A percentile compares a stretch with the other conserved stretches of the same genome.
These are phyloP conservation scores for Citrullus mucosospermus DNA, from an alignment of 306 rosid species.

Conservation along the genomic window DNA sequence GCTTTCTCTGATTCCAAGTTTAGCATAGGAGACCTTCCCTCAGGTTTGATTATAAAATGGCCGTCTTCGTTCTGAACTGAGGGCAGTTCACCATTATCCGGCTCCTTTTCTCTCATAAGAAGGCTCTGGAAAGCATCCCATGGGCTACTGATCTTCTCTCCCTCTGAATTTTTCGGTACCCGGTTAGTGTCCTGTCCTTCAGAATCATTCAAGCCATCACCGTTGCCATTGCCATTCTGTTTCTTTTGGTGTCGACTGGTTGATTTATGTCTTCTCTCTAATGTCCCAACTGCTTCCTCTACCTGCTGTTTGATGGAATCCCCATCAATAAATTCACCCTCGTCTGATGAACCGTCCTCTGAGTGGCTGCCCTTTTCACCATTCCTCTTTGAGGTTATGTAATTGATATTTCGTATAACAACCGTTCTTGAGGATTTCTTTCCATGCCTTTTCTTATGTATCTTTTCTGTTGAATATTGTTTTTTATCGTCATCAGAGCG, in stretches of 20 bases:
- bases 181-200: conserved; percentile 18
- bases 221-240: conserved; percentile 24
- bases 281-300: conserved; percentile 71
- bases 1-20: conserved; percentile 25
- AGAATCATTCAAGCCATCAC: conserved; percentile 24
- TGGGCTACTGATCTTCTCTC: conserved; percentile 33
- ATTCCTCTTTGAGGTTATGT: conserved; percentile 76
- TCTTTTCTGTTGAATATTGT: conserved; percentile 27
- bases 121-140: conserved; percentile 95
- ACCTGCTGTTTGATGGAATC: conserved; percentile 73
- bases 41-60: conserved; percentile 22
- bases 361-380: conserved; percentile 54
- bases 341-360: conserved; percentile 52
- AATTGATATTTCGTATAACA: conserved; percentile 90
- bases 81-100: conserved; percentile 20
- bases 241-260: conserved; percentile 36
- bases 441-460: conserved; percentile 41
- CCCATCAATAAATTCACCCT: conserved; percentile 54
- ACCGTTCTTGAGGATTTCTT: conserved; percentile 80
- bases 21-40: conserved; percentile 29
- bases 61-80: conserved; percentile 33
- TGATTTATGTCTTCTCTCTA: conserved; percentile 68
- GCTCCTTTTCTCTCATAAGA: conserved; percentile 63
- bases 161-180: conserved; percentile 19
- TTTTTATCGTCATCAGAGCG: conserved; percentile 28